Evolutionary conservation across 1,284 basidiomycete species (phyloP).

Genomic region (Hymenochaete sp.): DNA sequence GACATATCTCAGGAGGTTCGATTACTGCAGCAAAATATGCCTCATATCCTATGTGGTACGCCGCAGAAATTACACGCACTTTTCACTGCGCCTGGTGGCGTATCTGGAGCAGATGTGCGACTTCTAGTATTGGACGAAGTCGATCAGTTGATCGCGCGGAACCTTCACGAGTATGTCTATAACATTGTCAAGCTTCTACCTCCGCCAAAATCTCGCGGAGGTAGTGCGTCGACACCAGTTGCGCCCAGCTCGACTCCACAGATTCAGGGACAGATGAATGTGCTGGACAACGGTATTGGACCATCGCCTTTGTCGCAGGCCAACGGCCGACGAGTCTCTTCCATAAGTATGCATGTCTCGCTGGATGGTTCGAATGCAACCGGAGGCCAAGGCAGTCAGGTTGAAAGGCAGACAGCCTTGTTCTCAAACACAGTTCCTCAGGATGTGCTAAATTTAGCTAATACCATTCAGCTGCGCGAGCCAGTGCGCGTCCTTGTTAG

Average conservation of each 20-base stretch:
- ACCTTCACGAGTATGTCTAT: constrained; percentile 91
- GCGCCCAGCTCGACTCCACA: constrained; percentile 27
- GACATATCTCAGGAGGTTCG: constrained; percentile 76
- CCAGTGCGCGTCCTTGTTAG: constrained; percentile 93
- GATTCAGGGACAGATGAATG: constrained; percentile 35
- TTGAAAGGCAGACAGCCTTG: constrained; percentile 90
- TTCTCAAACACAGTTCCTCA: constrained; percentile 95
- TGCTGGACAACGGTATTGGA: constrained; percentile 36
- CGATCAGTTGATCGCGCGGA: constrained; percentile 94
- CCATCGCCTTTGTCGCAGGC: constrained; percentile 37
- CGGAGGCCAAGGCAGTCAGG: constrained; percentile 20
- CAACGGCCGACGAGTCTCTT: constrained; percentile 50
- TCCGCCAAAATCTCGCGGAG: constrained; percentile 65
- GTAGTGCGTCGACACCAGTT: constrained; percentile 32
- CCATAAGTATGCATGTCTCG: constrained; percentile 33
- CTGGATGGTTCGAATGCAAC: constrained; percentile 27
- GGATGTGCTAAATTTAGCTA: constrained; percentile 86
- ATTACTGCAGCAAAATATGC: constrained; percentile 80
- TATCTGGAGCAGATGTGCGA: constrained; percentile 75
- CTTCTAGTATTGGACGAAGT: constrained; percentile 96
- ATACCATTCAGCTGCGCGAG: constrained; percentile 83
- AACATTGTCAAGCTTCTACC: constrained; percentile 88
- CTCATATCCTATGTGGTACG: constrained; percentile 94
- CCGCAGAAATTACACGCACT: constrained; percentile 93
- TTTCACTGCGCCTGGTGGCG: constrained; percentile 71